Percentiles rank a stretch among this genome's conserved stretches.
These are phyloP conservation scores for Xerocomellus chrysenteron DNA, from an alignment of 768 basidiomycete genomes.

Conservation along the genomic window DNA sequence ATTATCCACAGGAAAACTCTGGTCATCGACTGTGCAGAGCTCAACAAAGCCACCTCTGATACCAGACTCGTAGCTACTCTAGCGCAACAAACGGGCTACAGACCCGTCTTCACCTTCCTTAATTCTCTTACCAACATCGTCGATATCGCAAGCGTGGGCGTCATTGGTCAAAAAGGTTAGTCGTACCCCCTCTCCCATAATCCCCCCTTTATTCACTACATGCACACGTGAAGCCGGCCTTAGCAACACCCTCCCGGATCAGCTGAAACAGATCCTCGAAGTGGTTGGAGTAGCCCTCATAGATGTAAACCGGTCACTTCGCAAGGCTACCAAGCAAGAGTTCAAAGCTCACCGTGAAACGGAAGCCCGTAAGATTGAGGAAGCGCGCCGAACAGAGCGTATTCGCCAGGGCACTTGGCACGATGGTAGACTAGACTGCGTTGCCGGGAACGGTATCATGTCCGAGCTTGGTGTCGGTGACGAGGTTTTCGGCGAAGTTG, in stretches of 20 bases:
- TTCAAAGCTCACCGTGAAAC: constrained; percentile 39
- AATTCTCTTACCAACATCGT: constrained; percentile 79
- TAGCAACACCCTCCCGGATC: constrained; percentile 73
- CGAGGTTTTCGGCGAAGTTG: constrained; percentile 47
- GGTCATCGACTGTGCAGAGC: constrained; percentile 78
- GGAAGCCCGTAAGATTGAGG: constrained; percentile 37
- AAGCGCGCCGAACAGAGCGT: constrained; percentile 40
- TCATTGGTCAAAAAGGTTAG: constrained; percentile 93
- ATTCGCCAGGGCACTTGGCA: constrained; percentile 75
- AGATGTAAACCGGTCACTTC: constrained; percentile 54
- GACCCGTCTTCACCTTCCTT: constrained; percentile 84
- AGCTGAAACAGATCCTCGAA: constrained; percentile 81
- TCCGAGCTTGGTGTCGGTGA: constrained; percentile 83
- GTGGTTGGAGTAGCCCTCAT: constrained; percentile 74
- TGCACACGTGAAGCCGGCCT: constrained; percentile 62
- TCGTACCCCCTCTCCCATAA: background rate
- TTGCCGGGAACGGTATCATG: constrained; percentile 86
- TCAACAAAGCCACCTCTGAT: constrained; percentile 71
- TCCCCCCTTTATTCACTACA: background rate
- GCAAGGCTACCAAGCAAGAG: constrained; percentile 40
- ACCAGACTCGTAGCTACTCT: constrained; percentile 62
- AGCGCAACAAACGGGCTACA: constrained; percentile 84
- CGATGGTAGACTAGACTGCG: constrained; percentile 80
- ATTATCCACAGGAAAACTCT: constrained; percentile 55
- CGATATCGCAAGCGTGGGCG: constrained; percentile 87